These are phyloP conservation scores for Xylariales sp. DNA, from an alignment of 2,329 filamentous ascomycete genomes.

Conservation along the genomic window DNA sequence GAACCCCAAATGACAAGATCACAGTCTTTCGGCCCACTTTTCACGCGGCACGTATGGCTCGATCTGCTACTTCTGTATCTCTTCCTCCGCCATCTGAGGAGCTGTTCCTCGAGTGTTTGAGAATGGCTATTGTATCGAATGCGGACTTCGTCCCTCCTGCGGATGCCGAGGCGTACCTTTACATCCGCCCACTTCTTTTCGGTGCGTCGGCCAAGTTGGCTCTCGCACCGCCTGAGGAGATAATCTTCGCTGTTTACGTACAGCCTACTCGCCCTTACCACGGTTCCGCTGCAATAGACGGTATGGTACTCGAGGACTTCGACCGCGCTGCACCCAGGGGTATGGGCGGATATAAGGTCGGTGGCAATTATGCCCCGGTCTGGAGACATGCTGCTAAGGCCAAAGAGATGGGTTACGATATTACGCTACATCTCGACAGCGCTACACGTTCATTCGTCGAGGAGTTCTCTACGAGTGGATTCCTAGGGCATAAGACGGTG, in stretches of 20 bases:
- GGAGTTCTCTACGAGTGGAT: conserved; percentile 11
- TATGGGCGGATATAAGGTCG: conserved; percentile 6
- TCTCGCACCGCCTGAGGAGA: conserved; percentile 3
- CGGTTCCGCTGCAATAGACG: conserved; percentile 1
- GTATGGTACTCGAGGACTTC: conserved; percentile 6
- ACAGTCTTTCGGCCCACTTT: conserved; percentile 1
- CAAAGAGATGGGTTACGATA: background rate
- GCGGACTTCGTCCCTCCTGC: conserved; percentile 4
- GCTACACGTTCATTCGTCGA: conserved; percentile 2
- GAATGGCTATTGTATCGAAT: conserved; percentile 1
- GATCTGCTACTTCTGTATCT: conserved; percentile 2
- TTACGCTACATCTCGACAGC: conserved; percentile 6
- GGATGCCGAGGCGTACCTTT: background rate
- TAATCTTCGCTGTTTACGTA: conserved; percentile 5
- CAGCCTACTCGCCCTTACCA: conserved; percentile 3
- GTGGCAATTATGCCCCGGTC: conserved; percentile 8
- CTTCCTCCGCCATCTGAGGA: conserved; percentile 1
- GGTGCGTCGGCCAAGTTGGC: conserved; percentile 2
- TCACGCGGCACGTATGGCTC: conserved; percentile 7
- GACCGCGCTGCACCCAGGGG: conserved; percentile 7
- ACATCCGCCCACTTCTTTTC: conserved; percentile 8
- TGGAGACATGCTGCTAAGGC: conserved; percentile 2
- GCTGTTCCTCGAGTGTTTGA: conserved; percentile 2
- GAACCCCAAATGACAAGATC: background rate
- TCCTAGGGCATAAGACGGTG: conserved; percentile 4